A percentile compares a stretch with the other conserved stretches of the same genome.
These are phyloP conservation scores for Podaxis mareebaensis DNA, from an alignment of 768 basidiomycete genomes.

Conservation along the genomic window DNA sequence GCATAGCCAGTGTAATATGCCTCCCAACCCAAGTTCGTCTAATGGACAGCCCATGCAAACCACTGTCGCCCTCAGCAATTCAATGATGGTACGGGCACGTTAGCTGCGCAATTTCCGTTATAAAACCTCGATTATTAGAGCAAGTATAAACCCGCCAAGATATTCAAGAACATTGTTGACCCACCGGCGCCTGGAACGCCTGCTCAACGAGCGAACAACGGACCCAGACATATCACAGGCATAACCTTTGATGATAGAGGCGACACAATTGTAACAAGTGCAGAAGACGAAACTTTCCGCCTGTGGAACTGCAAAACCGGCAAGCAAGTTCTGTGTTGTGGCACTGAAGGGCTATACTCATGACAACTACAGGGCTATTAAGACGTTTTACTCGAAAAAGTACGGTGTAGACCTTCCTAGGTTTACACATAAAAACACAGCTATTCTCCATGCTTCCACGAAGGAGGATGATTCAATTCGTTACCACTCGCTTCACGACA, in stretches of 20 bases:
- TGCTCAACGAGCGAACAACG: slow-evolving; percentile 39
- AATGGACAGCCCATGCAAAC: slow-evolving; percentile 20
- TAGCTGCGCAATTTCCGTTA: neutral
- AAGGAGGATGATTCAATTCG: slow-evolving; percentile 95
- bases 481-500: slow-evolving; percentile 94
- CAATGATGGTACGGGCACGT: slow-evolving; percentile 46
- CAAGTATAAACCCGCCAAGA: slow-evolving; percentile 85
- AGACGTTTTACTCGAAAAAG: slow-evolving; percentile 89
- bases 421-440: slow-evolving; percentile 88
- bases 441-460: slow-evolving; percentile 88
- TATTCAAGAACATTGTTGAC: slow-evolving; percentile 81
- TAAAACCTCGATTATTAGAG: slow-evolving; percentile 38
- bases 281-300: slow-evolving; percentile 90
- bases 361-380: slow-evolving; percentile 54
- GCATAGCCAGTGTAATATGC: neutral
- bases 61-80: slow-evolving; percentile 46
- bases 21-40: slow-evolving; percentile 10
- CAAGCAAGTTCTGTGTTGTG: slow-evolving; percentile 69
- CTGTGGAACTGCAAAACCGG: slow-evolving; percentile 88
- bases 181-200: slow-evolving; percentile 43
- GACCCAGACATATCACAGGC: slow-evolving; percentile 78
- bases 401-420: slow-evolving; percentile 95
- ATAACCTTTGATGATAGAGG: slow-evolving; percentile 92
- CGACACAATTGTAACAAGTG: slow-evolving; percentile 81
- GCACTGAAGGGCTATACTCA: slow-evolving; percentile 23